Percentiles rank a stretch among this genome's conserved stretches.
Evolutionary conservation across 768 basidiomycete genomes (phyloP).

Genomic region (Tylopilus intermedius): DNA sequence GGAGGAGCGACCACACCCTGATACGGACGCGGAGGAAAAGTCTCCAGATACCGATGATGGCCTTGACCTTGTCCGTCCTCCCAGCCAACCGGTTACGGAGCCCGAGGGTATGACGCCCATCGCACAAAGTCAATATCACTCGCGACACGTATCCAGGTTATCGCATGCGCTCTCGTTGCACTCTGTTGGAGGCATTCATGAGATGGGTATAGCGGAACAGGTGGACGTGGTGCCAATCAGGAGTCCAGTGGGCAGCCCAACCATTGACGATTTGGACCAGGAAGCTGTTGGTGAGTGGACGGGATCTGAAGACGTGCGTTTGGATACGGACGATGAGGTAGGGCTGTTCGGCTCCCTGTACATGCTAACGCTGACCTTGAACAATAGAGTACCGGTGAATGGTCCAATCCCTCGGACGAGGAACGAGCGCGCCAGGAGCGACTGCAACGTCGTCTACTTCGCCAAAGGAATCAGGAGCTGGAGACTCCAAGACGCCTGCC

Average conservation of each 20-base stretch:
- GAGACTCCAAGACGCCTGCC: constrained; percentile 71
- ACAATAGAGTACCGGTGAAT: constrained; percentile 77
- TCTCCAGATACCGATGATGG: constrained; percentile 35
- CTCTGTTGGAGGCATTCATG: constrained; percentile 52
- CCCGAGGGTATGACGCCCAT: constrained; percentile 44
- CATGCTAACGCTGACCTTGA: constrained; percentile 9
- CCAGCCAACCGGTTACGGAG: constrained; percentile 28
- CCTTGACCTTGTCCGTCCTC: constrained; percentile 17
- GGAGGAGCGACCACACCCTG: constrained; percentile 36
- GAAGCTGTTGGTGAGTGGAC: constrained; percentile 70
- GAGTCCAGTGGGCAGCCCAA: constrained; percentile 30
- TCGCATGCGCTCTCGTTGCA: constrained; percentile 65
- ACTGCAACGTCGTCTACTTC: constrained; percentile 56
- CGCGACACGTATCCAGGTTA: constrained; percentile 62
- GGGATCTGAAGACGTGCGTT: constrained; percentile 67
- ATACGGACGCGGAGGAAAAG: constrained; percentile 33
- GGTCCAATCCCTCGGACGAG: constrained; percentile 88
- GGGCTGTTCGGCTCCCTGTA: constrained; percentile 10
- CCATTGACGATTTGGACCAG: constrained; percentile 33
- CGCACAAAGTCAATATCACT: constrained; percentile 52
- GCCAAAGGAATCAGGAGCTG: constrained; percentile 40
- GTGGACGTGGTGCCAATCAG: constrained; percentile 29
- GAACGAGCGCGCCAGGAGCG: constrained; percentile 71
- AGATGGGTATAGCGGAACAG: constrained; percentile 26
- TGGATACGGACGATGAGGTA: constrained; percentile 68